Evolutionary conservation across 805 yeast species (phyloP).

Genomic region (Barnettozyma sp.): DNA sequence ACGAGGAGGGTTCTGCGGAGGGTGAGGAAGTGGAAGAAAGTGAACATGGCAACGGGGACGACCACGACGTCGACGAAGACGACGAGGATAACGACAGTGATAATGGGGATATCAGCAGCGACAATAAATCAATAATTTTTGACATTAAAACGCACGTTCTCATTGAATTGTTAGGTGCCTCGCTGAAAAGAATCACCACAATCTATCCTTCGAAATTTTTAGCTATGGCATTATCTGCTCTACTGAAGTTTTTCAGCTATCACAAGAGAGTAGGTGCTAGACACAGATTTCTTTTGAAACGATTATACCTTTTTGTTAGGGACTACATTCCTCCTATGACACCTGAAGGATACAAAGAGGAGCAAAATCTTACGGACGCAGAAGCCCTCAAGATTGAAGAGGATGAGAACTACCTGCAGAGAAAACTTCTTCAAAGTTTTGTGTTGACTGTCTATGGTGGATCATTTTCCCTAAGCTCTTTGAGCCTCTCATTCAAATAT

Average conservation of each 20-base stretch:
- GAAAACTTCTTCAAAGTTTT: conserved; percentile 57
- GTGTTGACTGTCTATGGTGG: conserved; percentile 46
- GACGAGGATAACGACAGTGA: conserved; percentile 4
- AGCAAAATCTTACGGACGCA: conserved; percentile 25
- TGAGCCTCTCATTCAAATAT: conserved; percentile 26
- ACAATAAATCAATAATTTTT: conserved; percentile 4
- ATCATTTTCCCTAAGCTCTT: conserved; percentile 26
- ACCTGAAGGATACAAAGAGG: conserved; percentile 33
- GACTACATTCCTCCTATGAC: conserved; percentile 45
- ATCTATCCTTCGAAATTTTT: conserved; percentile 75
- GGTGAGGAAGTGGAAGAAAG: too few relatives aligned
- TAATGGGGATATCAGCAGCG: not conserved
- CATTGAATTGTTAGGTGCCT: conserved; percentile 55
- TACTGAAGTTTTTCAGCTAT: conserved; percentile 43
- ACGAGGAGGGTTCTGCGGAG: too few relatives aligned
- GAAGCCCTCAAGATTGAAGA: conserved; percentile 36
- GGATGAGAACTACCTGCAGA: conserved; percentile 57
- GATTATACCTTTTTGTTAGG: conserved; percentile 58
- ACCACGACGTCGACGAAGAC: too few relatives aligned
- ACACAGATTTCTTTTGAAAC: conserved; percentile 43
- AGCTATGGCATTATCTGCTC: conserved; percentile 56
- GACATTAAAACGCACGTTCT: conserved; percentile 55
- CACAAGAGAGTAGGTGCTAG: conserved; percentile 33
- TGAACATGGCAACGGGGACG: too few relatives aligned
- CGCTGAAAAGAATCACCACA: conserved; percentile 56